Conservation (phyloP, 495 filamentous ascomycete species). For the Xylaria curta region DNA sequence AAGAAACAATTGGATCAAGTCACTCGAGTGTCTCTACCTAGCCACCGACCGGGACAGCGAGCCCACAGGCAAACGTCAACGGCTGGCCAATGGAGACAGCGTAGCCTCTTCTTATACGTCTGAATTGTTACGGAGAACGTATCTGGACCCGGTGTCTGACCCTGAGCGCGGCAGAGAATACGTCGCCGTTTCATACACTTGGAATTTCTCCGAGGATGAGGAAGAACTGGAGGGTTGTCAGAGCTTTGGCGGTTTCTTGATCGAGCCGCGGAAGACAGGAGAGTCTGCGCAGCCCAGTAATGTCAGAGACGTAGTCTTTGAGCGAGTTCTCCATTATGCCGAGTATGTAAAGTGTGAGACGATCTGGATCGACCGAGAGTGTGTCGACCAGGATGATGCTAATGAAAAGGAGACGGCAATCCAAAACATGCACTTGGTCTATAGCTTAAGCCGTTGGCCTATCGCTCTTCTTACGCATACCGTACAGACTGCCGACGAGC, state of each 20-base stretch:
- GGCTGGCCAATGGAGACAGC: constrained; percentile 32
- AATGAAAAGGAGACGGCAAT: constrained; percentile 44
- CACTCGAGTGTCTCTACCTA: constrained; percentile 38
- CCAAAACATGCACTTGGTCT: constrained; percentile 52
- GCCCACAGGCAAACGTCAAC: constrained; percentile 37
- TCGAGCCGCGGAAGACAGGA: constrained; percentile 35
- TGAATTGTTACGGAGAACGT: constrained; percentile 32
- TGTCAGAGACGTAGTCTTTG: constrained; percentile 37
- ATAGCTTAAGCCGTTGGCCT: constrained; percentile 37
- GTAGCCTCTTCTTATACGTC: constrained; percentile 25
- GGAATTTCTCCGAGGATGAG: constrained; percentile 37
- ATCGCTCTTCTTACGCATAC: constrained; percentile 41
- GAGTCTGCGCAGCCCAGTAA: constrained; percentile 32
- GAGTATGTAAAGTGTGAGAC: constrained; percentile 34
- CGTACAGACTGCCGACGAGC: constrained; percentile 34
- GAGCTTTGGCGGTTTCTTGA: constrained; percentile 25
- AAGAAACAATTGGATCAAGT: constrained; percentile 38
- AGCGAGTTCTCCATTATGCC: constrained; percentile 36
- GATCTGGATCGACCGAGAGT: constrained; percentile 54
- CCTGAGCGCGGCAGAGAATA: constrained; percentile 31
- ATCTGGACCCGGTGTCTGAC: constrained; percentile 32
- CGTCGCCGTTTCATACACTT: constrained; percentile 43
- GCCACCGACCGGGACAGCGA: constrained; percentile 30
- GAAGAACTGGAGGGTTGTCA: constrained; percentile 20
- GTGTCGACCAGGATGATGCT: constrained; percentile 45